Base-by-base conservation (phyloP, 2,329 filamentous ascomycete genomes). In the Canariomyces notabilis region DNA sequence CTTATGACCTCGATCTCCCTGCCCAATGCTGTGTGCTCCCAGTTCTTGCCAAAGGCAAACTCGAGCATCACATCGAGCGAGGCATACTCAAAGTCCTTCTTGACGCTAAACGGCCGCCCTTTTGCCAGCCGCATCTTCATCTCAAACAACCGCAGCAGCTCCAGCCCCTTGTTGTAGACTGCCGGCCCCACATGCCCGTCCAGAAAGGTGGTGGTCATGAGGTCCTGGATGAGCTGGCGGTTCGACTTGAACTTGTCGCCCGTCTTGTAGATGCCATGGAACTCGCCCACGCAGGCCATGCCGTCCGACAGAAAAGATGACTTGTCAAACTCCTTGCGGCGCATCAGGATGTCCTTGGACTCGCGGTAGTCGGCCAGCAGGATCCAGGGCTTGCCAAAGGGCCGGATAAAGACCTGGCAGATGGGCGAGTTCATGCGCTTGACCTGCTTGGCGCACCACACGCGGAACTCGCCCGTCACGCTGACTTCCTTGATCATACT, bases 381-480 rank as follows among this genome's bases (percentile, higher is more conserved):
- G 14, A 29, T 29, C 26, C 26, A 29, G 4, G 26, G 26, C 26
- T 29, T 4, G 26, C 9, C 9, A 9, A 29, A 29, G 4, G 26
- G 26, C 9, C 26, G 26, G 26, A 29, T 29, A 12, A 29, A 29
- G 26, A 29, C 14, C 26, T 29, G 26, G 26, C 26, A 29, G 26
- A 29, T 29, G 26, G 26, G 26, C 26, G 26, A 29, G 26, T 29
- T 29, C 26, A 29, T 29, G 9, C 14, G 9, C 26, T 12, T 29
- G 9, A 29, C 14, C 26, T 29, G 26, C 26, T 29, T 29, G 9
- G 29, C 38, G 29, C 23, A 41, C 38, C 38, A 41, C n/a, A 41
- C 23, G 15, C 38, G 38, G 23, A 41, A 41, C 9, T 33, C 29
- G 38, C 38, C 38, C 5, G 38, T 33, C n/a, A 32, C 22, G 37